These are phyloP conservation scores for Pleurotus tuber-regium DNA, from an alignment of 768 basidiomycete genomes.

Conservation along the genomic window DNA sequence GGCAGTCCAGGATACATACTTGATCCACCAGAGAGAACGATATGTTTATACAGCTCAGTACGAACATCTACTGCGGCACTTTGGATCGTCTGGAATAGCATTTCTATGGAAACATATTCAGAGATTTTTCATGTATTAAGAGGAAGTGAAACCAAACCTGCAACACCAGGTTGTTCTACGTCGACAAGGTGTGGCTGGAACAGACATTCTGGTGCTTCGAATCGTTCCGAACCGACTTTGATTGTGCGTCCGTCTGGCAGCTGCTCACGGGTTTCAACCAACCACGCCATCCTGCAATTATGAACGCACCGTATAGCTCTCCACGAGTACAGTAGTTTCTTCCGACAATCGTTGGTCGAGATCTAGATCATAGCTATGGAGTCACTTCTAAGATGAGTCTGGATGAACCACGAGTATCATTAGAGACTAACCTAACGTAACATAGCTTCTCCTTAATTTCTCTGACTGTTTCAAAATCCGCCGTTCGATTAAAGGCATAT, in stretches of 20 bases:
- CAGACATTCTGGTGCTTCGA: constrained; percentile 99
- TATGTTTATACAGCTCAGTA: constrained; percentile 92
- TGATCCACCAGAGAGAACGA: constrained; percentile 95
- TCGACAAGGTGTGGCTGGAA: constrained; percentile 99
- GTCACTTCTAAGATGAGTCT: constrained; percentile 1
- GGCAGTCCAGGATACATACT: constrained; percentile 99
- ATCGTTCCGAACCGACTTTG: constrained; percentile 97
- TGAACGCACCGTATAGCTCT: constrained; percentile 83
- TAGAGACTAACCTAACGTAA: constrained; percentile 77
- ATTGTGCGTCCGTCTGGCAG: constrained; percentile 94
- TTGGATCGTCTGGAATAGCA: constrained; percentile 97
- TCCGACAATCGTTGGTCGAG: constrained; percentile 90
- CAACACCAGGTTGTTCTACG: constrained; percentile 93
- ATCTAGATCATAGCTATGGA: constrained; percentile 89
- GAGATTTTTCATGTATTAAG: neutral
- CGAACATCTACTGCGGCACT: constrained; percentile 87
- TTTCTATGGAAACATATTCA: constrained; percentile 69
- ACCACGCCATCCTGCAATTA: too few species aligned
- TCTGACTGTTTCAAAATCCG: constrained; percentile 98
- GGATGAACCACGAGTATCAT: neutral
- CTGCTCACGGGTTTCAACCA: too few species aligned
- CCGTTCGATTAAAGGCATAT: constrained; percentile 99
- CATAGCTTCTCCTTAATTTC: constrained; percentile 99
- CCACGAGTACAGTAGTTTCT: constrained; percentile 95
- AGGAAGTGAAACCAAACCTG: constrained; percentile 51